Evolutionary conservation across 352 stramenopile species (phyloP), one percentile per base, ranked within the genome.

Genomic region (Hyaloperonospora brassicae): DNA sequence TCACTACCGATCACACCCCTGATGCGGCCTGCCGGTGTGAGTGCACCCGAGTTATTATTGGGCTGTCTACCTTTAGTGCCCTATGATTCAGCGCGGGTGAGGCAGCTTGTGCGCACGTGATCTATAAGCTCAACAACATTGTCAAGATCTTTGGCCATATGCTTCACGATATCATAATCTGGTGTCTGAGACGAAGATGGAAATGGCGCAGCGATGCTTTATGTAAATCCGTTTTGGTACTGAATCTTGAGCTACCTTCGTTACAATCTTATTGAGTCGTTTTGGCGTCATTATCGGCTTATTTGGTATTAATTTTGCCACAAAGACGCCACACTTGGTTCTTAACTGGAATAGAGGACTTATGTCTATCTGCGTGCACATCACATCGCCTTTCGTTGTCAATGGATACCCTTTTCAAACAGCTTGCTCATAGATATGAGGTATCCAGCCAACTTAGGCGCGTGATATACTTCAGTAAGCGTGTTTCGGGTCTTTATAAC

Each of bases 391-490:
- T 40, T 40, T n/a, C 40, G 12, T 45, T 3, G 10, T 24, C 1
- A 40, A 12, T 17, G n/a, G 24, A 17, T 5, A 25, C n/a, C 40
- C 40, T 12, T 24, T 21, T 45, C 40, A 9, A 22, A 25, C 8
- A 45, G 21, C 21, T 45, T 45, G 14, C 40, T 25, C 40, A 45
- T 22, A 10, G 36, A 45, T 2, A 54, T 59, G 1, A 59, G 22
- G 38, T 59, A 54, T 11, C 39, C 9, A 1, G 38, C 34, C 27
- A 59, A 35, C 13, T 48, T 52, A n/a, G 53, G 53, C 4, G 53
- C 53, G 22, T 59, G 53, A 39, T 54, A 59, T 5, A 59, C 45
- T 25, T 53, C 45, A 0, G 25, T 54, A 1, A 59, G 27, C 7
- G n/a, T 39, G 8, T 54, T 50, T 2, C 50, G 36, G 3, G 38